Percentiles rank a stretch among this genome's conserved stretches.
Evolutionary conservation across 73 alveolate species (phyloP).

Genomic region (Paramecium sexaurelia): DNA sequence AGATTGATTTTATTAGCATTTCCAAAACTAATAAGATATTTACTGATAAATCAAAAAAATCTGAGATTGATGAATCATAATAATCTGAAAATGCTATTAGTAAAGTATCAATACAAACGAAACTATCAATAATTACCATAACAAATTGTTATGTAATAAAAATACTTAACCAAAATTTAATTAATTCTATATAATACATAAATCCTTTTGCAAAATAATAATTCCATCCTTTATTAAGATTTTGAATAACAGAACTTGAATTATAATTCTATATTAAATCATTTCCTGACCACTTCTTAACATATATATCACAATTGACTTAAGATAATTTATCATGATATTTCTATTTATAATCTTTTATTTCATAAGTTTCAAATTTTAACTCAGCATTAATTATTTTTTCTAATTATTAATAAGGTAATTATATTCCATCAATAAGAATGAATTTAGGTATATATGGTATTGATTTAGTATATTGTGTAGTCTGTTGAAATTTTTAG

Average conservation of each 20-base stretch:
- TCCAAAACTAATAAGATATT: neutral
- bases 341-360: neutral
- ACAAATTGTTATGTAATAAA: slow-evolving; percentile 8
- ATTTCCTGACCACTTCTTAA: slow-evolving; percentile 41
- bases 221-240: slow-evolving; percentile 22
- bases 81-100: neutral
- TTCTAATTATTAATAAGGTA: neutral
- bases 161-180: neutral
- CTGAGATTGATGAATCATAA: neutral
- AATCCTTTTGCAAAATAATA: slow-evolving; percentile 13
- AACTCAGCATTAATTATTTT: neutral
- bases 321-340: neutral
- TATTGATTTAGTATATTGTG: neutral
- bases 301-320: neutral
- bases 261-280: slow-evolving; percentile 4
- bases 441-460: neutral
- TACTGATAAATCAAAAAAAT: neutral
- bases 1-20: neutral
- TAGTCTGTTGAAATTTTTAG: neutral
- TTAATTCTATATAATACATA: neutral
- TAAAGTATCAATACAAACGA: slow-evolving; percentile 15
- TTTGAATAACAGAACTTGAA: neutral
- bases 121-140: slow-evolving; percentile 8
- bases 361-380: neutral
- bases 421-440: neutral